A percentile compares a stretch with the other conserved stretches of the same genome.
These are phyloP conservation scores for Ophiostoma pallidulum DNA, from an alignment of 2,329 filamentous ascomycete species.

Conservation along the genomic window DNA sequence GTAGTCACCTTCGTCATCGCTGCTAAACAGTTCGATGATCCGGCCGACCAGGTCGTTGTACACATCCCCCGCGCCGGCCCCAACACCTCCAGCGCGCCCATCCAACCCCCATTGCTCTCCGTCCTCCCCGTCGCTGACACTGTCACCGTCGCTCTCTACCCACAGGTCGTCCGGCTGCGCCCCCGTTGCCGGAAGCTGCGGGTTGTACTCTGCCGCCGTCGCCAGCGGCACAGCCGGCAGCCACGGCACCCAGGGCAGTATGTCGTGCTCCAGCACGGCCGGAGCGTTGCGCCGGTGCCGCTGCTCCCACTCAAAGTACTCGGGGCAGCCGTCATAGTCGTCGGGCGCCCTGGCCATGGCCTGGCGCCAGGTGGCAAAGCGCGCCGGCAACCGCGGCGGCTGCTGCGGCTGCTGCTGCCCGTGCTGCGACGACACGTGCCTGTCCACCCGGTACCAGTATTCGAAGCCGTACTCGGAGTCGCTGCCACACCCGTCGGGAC, in stretches of 20 bases:
- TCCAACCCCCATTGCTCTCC: neutral
- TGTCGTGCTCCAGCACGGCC: slow-evolving; percentile 1
- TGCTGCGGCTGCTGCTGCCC: neutral
- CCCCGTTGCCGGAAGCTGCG: neutral
- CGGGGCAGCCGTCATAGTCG: neutral
- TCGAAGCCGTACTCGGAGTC: too few species aligned
- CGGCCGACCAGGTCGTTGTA: too few species aligned
- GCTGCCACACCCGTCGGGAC: too few species aligned
- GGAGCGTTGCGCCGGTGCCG: slow-evolving; percentile 4
- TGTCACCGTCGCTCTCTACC: neutral
- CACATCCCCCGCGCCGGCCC: neutral
- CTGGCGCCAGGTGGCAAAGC: neutral
- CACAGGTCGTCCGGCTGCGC: neutral
- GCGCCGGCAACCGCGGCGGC: too few species aligned
- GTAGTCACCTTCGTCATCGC: too few species aligned
- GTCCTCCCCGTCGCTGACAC: neutral
- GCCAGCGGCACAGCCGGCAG: neutral
- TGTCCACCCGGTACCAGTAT: too few species aligned
- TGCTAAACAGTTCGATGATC: too few species aligned
- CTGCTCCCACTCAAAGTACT: slow-evolving; percentile 6
- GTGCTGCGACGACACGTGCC: too few species aligned
- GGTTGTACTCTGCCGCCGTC: neutral
- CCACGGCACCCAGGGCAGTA: slow-evolving; percentile 2
- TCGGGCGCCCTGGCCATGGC: neutral
- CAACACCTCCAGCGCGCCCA: neutral